Conservation (phyloP, 2,329 filamentous ascomycete species). For the Beauveria medogensis region DNA sequence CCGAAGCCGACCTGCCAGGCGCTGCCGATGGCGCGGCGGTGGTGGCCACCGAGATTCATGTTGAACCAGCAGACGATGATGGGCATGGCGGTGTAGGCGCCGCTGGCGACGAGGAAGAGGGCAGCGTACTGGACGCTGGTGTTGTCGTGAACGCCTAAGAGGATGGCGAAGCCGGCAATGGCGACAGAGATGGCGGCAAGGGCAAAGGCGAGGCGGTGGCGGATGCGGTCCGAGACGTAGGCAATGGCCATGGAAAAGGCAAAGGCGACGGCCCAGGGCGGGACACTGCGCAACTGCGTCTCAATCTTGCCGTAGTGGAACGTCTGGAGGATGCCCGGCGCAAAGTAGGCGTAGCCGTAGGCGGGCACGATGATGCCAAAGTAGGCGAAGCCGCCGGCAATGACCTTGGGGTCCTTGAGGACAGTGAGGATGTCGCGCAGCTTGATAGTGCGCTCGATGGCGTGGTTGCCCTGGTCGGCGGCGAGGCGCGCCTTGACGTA, state of each 20-base stretch:
- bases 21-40: slow-evolving; percentile 59
- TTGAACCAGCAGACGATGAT: slow-evolving; percentile 78
- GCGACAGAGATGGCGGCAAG: slow-evolving; percentile 65
- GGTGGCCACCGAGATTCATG: slow-evolving; percentile 70
- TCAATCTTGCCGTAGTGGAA: slow-evolving; percentile 54
- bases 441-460: slow-evolving; percentile 53
- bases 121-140: slow-evolving; percentile 63
- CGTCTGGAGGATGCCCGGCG: slow-evolving; percentile 60
- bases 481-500: slow-evolving; percentile 60
- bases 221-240: slow-evolving; percentile 58
- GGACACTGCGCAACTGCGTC: slow-evolving; percentile 50
- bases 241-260: slow-evolving; percentile 71
- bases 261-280: slow-evolving; percentile 62
- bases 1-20: slow-evolving; percentile 75
- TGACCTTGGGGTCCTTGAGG: slow-evolving; percentile 66
- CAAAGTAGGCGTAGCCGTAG: slow-evolving; percentile 72
- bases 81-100: slow-evolving; percentile 81
- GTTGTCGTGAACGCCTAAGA: slow-evolving; percentile 64
- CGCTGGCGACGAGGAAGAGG: slow-evolving; percentile 74
- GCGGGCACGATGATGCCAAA: slow-evolving; percentile 71
- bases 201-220: slow-evolving; percentile 66
- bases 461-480: slow-evolving; percentile 60
- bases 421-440: slow-evolving; percentile 51
- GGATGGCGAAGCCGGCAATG: slow-evolving; percentile 67
- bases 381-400: slow-evolving; percentile 73